Evolutionary conservation across 805 yeast genomes (phyloP), one percentile per base, ranked within the genome.

Genomic region (Yarrowia bubula): DNA sequence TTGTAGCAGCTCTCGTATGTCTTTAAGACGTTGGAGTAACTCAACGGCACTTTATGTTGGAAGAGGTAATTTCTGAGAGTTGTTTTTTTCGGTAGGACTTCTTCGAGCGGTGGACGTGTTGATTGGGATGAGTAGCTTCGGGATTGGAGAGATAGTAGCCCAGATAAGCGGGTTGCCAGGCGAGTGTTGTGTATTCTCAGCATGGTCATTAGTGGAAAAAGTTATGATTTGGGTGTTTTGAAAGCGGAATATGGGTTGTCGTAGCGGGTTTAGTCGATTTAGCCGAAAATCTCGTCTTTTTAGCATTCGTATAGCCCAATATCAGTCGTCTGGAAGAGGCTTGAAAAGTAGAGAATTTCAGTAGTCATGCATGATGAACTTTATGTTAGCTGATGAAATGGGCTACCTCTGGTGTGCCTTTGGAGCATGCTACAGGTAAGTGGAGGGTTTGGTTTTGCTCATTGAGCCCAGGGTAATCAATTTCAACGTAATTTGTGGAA

Each of bases 21-120:
- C 35, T 51, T 63, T 10, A 68, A 22, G 8, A 68, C 70, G 13
- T 57, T 65, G n/a, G 60, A 39, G 64, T 70, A 71, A 8, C 69
- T 53, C 17, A 72, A 66, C 1, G 74, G 73, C 18, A 72, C 70
- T 50, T 68, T 61, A 48, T 53, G 65, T 58, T 71, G 69, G 43
- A 69, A 73, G 17, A 73, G 68, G 46, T 73, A 70, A 38, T 63
- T 67, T 55, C 70, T 55, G 10, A 73, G 69, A 0, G 55, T 65
- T 14, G 58, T 58, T 64, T 69, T 70, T 32, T 39, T 67, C 53
- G 47, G 67, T 33, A 32, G 64, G 3, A 61, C 47, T 11, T 61
- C 65, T 13, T 48, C 65, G 13, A 61, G 46, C 13, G 44, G 46
- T 13, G 65, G 65, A 3, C 51, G 15, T 6, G 64, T 41, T 9